Evolutionary conservation across 805 yeast species (phyloP), one percentile per base, ranked within the genome.

Genomic region (Wickerhamiella brachini): DNA sequence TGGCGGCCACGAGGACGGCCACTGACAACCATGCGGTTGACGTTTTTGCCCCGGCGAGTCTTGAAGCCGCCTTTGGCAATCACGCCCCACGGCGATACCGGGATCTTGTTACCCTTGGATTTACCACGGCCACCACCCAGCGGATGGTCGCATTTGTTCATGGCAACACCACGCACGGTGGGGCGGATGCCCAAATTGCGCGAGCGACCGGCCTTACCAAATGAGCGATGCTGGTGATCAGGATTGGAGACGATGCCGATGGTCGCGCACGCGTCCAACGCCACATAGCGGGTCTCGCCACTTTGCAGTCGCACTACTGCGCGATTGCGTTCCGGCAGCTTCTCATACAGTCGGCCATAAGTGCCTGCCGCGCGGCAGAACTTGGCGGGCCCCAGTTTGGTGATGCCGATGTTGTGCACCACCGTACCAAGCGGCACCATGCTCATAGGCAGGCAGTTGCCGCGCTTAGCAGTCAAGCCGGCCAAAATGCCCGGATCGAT

Each of bases 81-180:
- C 54, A 81, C 82, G 62, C 98, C 98, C 96, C 97, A 90, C 67
- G 94, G 94, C 51, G 95, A 85, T 74, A 84, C 86, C 18, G 97
- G 85, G 53, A 84, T 76, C 72, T 87, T 90, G 71, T 90, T 89
- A 57, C 95, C 86, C 80, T 93, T 93, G 54, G 95, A 85, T 70
- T 93, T 93, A 79, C 98, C 98, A 77, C 98, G 82, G 72, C 98
- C 98, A 82, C 98, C 98, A 75, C 98, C 98, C 64, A 87, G 89
- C 57, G 98, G 98, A 73, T 93, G 98, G 69, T 93, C 97, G 65
- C 81, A 79, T 57, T 93, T 93, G 71, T 93, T 93, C 95, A 86
- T 87, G 48, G 98, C 97, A 60, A 87, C 85, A 78, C 98, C 98
- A 74, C 98, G 83, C 41, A 89, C 97, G 49, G 82, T 79, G 38